A percentile compares a stretch with the other conserved stretches of the same genome.
Conservation (phyloP, 2,329 filamentous ascomycete species). For the Trichoderma gracile region DNA sequence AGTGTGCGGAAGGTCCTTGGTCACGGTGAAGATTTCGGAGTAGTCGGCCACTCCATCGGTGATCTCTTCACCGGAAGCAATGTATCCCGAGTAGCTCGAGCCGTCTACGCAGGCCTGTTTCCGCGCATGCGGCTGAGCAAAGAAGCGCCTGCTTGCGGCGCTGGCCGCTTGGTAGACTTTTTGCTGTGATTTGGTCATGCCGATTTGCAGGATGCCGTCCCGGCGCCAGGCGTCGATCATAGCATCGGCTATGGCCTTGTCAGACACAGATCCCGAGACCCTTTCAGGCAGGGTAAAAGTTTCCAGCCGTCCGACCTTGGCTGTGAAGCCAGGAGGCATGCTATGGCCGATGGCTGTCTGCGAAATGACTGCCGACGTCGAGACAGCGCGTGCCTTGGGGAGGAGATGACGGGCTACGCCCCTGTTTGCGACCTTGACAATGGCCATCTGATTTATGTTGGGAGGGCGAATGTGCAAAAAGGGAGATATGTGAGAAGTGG, state of each 20-base stretch:
- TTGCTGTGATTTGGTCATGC: conserved; percentile 41
- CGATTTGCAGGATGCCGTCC: conserved; percentile 51
- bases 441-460: neutral
- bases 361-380: conserved; percentile 12
- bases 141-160: conserved; percentile 43
- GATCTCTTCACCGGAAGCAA: conserved; percentile 52
- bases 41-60: conserved; percentile 53
- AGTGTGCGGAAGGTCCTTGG: conserved; percentile 45
- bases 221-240: conserved; percentile 46
- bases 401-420: conserved; percentile 6
- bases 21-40: conserved; percentile 55
- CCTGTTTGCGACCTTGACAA: conserved; percentile 10
- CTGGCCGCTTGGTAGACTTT: conserved; percentile 41
- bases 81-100: conserved; percentile 50
- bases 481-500: neutral
- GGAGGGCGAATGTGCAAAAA: neutral
- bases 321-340: conserved; percentile 35
- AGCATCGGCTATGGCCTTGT: conserved; percentile 42
- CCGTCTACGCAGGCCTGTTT: conserved; percentile 48
- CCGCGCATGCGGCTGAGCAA: conserved; percentile 38
- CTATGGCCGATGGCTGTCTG: conserved; percentile 14
- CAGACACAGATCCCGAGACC: conserved; percentile 38
- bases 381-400: conserved; percentile 6
- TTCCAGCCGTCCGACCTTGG: conserved; percentile 37
- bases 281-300: conserved; percentile 46